Evolutionary conservation across 1,284 basidiomycete genomes (phyloP), one percentile per base, ranked within the genome.

Genomic region (Heliocybe sulcata): DNA sequence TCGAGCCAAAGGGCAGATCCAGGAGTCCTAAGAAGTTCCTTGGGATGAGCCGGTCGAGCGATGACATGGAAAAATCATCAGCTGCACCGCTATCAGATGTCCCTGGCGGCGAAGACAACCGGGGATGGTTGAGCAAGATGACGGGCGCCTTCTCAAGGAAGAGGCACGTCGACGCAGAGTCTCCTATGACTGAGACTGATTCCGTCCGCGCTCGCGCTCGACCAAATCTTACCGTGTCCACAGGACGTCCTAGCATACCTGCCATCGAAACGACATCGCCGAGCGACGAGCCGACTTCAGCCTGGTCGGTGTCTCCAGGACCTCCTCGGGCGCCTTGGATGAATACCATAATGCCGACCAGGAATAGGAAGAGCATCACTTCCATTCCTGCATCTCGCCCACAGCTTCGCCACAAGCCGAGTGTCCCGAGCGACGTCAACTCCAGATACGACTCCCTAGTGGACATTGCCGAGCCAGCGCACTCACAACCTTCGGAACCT

Each of bases 141-240:
- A 57, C 50, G 69, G 72, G 74, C 63, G 29, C 55, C 52, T 56
- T 64, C 23, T 62, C 63, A 62, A 63, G 56, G 56, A 64, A 58
- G 45, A 10, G 45, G 45, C 26, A 45, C 27, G 58, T 53, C 22
- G 54, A 54, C 29, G 33, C 25, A 11, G 42, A 42, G n/a, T 20
- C 11, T 35, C 33, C 51, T 51, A 47, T 51, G 54, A 25, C 29
- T 45, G 12, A 51, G 42, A 27, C 50, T 59, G 57, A 49, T 62
- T n/a, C 31, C 56, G 55, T 25, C 49, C 56, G 57, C 55, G 61
- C 53, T 27, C 59, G 63, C 35, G 23, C 59, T 50, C 72, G 69
- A 12, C 76, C 76, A 1, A 66, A 70, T 52, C 66, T 83, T 51
- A 71, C 69, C 19, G 74, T 83, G 58, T 73, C 75, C 14, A 72